Evolutionary conservation across 495 filamentous ascomycete genomes (phyloP).

Genomic region (Darksidea phi): DNA sequence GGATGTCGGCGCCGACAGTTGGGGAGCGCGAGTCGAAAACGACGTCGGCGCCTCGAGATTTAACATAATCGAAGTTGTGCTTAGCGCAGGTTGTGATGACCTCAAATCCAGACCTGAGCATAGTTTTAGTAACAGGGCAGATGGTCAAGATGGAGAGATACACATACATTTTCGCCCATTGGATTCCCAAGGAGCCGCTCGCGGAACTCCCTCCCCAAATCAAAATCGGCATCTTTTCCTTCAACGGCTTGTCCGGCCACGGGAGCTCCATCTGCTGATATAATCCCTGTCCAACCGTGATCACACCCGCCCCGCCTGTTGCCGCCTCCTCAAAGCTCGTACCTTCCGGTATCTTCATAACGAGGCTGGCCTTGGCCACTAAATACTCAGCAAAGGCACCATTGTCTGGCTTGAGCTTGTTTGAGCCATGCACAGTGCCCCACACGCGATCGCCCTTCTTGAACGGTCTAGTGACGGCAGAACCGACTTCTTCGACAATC

Average conservation of each 20-base stretch:
- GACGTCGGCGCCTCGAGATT: constrained; percentile 50
- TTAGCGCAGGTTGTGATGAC: constrained; percentile 58
- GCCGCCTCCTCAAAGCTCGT: constrained; percentile 56
- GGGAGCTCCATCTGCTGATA: constrained; percentile 49
- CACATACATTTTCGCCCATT: constrained; percentile 49
- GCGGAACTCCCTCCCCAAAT: constrained; percentile 52
- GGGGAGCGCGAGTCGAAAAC: constrained; percentile 56
- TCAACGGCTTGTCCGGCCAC: constrained; percentile 27
- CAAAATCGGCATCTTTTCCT: constrained; percentile 42
- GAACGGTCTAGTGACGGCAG: constrained; percentile 47
- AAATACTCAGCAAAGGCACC: constrained; percentile 58
- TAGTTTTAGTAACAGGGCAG: background rate
- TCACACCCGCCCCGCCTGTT: constrained; percentile 54
- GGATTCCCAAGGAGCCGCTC: constrained; percentile 56
- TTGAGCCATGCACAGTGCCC: constrained; percentile 52
- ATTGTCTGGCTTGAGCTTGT: constrained; percentile 50
- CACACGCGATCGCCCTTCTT: constrained; percentile 56
- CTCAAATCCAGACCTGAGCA: constrained; percentile 43
- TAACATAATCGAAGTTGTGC: constrained; percentile 54
- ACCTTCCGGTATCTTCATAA: constrained; percentile 55
- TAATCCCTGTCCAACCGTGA: constrained; percentile 50
- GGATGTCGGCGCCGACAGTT: constrained; percentile 46
- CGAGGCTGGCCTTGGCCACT: constrained; percentile 50
- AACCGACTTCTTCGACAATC: constrained; percentile 54
- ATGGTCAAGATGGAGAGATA: background rate